A percentile compares a stretch with the other conserved stretches of the same genome.
These are phyloP conservation scores for Cryphonectria parasitica DNA, from an alignment of 2,329 filamentous ascomycete species.

Conservation along the genomic window DNA sequence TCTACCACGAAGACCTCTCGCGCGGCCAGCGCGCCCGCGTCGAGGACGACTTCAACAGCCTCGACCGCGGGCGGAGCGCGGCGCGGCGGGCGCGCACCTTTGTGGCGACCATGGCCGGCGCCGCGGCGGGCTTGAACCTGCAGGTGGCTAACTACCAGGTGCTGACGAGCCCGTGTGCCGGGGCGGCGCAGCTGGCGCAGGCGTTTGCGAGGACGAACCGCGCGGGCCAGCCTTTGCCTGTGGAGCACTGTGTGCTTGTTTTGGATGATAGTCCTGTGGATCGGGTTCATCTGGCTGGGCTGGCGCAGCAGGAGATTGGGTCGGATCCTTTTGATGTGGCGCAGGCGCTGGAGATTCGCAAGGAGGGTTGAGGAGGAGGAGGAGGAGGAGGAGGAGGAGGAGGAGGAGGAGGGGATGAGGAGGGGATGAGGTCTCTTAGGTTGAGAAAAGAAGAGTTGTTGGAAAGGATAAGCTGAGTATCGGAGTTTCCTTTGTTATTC, in stretches of 20 bases:
- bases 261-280: slow-evolving; percentile 23
- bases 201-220: slow-evolving; percentile 21
- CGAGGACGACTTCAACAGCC: slow-evolving; percentile 19
- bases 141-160: slow-evolving; percentile 24
- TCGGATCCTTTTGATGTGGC: slow-evolving; percentile 9
- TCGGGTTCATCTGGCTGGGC: slow-evolving; percentile 8
- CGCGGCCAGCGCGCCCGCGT: not conserved
- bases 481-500: too few species aligned
- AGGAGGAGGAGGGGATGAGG: too few species aligned
- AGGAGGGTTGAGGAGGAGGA: too few species aligned
- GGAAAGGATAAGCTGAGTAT: too few species aligned
- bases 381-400: too few species aligned
- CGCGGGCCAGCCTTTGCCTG: slow-evolving; percentile 1
- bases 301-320: slow-evolving; percentile 3
- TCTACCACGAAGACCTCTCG: slow-evolving; percentile 19
- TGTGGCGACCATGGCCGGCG: slow-evolving; percentile 8
- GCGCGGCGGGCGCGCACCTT: not conserved
- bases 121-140: slow-evolving; percentile 20
- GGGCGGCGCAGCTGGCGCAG: slow-evolving; percentile 12
- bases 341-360: not conserved
- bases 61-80: not conserved
- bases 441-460: too few species aligned
- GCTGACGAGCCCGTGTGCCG: slow-evolving; percentile 19
- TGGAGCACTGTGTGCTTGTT: slow-evolving; percentile 5
- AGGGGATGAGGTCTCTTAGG: too few species aligned